A percentile compares a stretch with the other conserved stretches of the same genome.
These are phyloP conservation scores for Monilinia polystroma DNA, from an alignment of 2,329 filamentous ascomycete genomes.

Conservation along the genomic window DNA sequence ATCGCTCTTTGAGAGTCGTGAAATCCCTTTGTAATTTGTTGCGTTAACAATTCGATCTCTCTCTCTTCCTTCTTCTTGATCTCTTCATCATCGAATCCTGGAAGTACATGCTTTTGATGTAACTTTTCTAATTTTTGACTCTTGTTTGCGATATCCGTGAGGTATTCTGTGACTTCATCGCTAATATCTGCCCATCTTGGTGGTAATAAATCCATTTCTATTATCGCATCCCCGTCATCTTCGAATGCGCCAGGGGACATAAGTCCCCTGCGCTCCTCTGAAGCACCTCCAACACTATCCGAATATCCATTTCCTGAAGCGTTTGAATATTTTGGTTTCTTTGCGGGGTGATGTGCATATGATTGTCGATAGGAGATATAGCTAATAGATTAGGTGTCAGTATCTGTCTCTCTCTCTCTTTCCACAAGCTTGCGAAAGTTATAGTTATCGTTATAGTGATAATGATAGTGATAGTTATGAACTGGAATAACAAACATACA, in stretches of 20 bases:
- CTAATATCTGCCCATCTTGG: constrained; percentile 95
- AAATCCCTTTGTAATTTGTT: constrained; percentile 84
- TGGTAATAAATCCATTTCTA: constrained; percentile 96
- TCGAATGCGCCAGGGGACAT: constrained; percentile 75
- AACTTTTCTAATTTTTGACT: constrained; percentile 84
- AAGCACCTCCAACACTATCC: constrained; percentile 56
- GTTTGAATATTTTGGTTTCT: constrained; percentile 68
- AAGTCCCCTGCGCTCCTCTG: constrained; percentile 72
- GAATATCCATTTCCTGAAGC: constrained; percentile 55
- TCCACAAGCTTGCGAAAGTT: constrained; percentile 23
- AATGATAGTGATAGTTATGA: not conserved
- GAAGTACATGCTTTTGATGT: constrained; percentile 95
- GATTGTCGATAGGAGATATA: constrained; percentile 99
- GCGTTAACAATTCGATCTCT: constrained; percentile 87
- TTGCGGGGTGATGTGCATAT: constrained; percentile 89
- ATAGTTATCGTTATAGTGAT: not conserved
- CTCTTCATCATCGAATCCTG: constrained; percentile 94
- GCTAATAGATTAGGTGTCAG: constrained; percentile 49
- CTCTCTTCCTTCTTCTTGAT: constrained; percentile 82
- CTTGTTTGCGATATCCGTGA: constrained; percentile 78
- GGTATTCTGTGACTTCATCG: constrained; percentile 84
- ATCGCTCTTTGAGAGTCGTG: constrained; percentile 89
- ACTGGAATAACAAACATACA: constrained; percentile 59
- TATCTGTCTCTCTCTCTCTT: not conserved
- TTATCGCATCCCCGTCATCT: constrained; percentile 89